Conservation (phyloP, 2,329 filamentous ascomycete species). For the Corynespora cassiicola region DNA sequence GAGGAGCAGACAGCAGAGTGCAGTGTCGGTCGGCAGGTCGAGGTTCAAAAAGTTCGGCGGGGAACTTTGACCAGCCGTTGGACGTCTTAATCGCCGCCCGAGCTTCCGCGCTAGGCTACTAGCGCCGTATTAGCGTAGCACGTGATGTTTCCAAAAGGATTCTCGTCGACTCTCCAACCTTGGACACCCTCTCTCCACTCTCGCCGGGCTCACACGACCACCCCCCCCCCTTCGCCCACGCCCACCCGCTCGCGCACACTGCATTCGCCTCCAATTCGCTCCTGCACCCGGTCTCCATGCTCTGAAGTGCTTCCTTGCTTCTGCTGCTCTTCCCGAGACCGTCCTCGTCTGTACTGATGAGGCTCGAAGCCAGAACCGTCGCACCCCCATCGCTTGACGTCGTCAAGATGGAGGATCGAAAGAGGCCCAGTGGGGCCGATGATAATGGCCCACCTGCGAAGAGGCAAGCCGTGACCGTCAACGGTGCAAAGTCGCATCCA, state of each 20-base stretch:
- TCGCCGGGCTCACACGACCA: constrained; percentile 34
- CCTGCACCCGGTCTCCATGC: constrained; percentile 19
- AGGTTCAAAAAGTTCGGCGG: too few species aligned
- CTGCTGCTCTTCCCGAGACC: constrained; percentile 22
- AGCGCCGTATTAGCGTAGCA: constrained; percentile 6
- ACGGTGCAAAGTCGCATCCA: constrained; percentile 73
- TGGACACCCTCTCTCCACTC: constrained; percentile 17
- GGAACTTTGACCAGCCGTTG: too few species aligned
- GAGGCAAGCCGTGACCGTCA: constrained; percentile 77
- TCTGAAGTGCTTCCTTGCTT: constrained; percentile 26
- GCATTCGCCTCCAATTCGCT: constrained; percentile 34
- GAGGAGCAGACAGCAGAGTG: too few species aligned
- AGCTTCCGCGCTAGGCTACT: too few species aligned
- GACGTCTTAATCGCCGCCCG: too few species aligned
- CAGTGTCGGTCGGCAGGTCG: too few species aligned
- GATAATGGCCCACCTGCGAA: constrained; percentile 90
- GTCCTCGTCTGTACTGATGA: constrained; percentile 74
- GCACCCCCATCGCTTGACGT: constrained; percentile 79
- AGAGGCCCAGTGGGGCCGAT: constrained; percentile 86
- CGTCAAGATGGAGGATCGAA: constrained; percentile 99
- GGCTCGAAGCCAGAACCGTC: constrained; percentile 76
- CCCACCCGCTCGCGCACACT: constrained; percentile 16
- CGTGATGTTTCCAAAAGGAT: constrained; percentile 15
- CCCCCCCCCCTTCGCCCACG: constrained; percentile 15
- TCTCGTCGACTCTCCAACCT: constrained; percentile 19